Evolutionary conservation across 2,329 filamentous ascomycete genomes (phyloP).

Genomic region (Curvularia sp.): DNA sequence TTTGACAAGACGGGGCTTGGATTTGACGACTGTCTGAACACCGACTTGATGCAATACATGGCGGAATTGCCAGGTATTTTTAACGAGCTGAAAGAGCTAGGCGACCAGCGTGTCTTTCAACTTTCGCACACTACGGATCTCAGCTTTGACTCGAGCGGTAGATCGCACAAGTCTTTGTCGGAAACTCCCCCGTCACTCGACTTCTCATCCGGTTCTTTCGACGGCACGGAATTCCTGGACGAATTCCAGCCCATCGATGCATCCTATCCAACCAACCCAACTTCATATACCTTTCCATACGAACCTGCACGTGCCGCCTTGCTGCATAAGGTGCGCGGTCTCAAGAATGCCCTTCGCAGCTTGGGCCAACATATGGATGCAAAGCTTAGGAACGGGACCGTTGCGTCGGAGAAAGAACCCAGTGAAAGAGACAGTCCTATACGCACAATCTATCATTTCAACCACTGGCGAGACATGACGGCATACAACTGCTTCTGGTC

Average conservation of each 20-base stretch:
- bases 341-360: conserved; percentile 33
- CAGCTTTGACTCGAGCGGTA: conserved; percentile 11
- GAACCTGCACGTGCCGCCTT: conserved; percentile 23
- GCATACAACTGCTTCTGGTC: conserved; percentile 46
- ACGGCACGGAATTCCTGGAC: conserved; percentile 22
- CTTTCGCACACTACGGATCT: conserved; percentile 7
- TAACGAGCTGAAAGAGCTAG: conserved; percentile 35
- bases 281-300: conserved; percentile 3
- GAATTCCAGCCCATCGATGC: conserved; percentile 21
- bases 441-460: conserved; percentile 39
- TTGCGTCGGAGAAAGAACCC: conserved; percentile 30
- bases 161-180: conserved; percentile 12
- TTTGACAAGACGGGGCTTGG: conserved; percentile 42
- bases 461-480: conserved; percentile 40
- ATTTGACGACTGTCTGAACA: conserved; percentile 39
- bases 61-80: conserved; percentile 39
- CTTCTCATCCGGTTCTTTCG: conserved; percentile 28
- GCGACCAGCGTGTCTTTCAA: conserved; percentile 7
- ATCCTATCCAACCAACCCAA: conserved; percentile 1
- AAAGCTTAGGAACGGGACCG: conserved; percentile 33
- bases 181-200: conserved; percentile 32
- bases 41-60: conserved; percentile 40
- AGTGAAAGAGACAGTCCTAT: conserved; percentile 31
- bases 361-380: conserved; percentile 31
- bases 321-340: conserved; percentile 32